Evolutionary conservation across 208 protist species (phyloP), one percentile per base, ranked within the genome.

Genomic region (Angomonas deanei): DNA sequence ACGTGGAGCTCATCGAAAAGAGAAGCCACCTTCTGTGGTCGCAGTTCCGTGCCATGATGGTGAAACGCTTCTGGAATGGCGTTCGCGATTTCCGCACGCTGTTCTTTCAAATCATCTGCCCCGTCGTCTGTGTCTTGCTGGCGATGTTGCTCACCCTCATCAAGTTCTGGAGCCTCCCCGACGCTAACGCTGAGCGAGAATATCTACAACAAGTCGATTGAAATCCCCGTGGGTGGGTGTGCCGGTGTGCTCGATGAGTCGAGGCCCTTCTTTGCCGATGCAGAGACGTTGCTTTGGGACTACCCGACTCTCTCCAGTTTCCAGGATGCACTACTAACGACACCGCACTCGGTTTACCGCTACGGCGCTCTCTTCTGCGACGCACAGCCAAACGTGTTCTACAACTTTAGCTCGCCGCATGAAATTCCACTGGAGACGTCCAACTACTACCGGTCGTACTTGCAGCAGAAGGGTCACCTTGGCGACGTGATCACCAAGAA

Each of bases 91-190:
- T 56, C 23, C 69, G 78, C 31, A 85, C 71, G 26, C 66, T 74
- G 23, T 80, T 68, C 46, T 70, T 91, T 47, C 84, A 91, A 57
- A 69, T 91, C 64, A 47, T 86, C 4, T 80, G 80, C 60, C 84
- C 82, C 30, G 76, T 85, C 4, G n/a, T 77, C 42, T 77, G 67
- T 60, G 38, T 90, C 28, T 15, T 82, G 21, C 58, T 90, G 46
- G 83, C 80, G 6, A 76, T 86, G 70, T 42, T 90, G 32, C 66
- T 90, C 15, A 73, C 55, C 24, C 68, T 73, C 17, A 49, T 86
- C 30, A 53, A 73, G 39, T 72, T 79, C 55, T 63, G 27, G 15
- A 21, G 31, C 49, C n/a, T 19, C 42, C 30, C 60, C 63, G 15
- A 46, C 67, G 19, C 24, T 87, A 0, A 23, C 27, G 31, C 54